phyloP scores from a whole-genome alignment of 768 basidiomycete species.

The Leccinum truebloodii region DNA sequence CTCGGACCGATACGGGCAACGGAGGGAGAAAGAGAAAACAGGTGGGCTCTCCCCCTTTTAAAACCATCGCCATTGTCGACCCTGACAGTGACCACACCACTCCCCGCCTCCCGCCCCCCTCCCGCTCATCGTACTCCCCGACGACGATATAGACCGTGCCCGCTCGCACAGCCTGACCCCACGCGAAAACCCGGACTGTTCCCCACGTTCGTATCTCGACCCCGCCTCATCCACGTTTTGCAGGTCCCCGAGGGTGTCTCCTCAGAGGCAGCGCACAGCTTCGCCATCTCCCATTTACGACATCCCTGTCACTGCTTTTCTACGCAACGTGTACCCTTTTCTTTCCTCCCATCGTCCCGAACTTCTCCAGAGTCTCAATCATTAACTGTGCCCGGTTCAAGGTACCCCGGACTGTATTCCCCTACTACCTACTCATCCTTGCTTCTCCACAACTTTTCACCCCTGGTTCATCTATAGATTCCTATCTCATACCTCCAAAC shows the following conservation, averaged over 20 bases:
- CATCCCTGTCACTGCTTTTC: constrained; percentile 23
- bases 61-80: constrained; percentile 15
- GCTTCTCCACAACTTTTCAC: constrained; percentile 21
- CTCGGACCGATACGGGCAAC: constrained; percentile 29
- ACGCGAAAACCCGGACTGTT: constrained; percentile 15
- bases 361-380: constrained; percentile 15
- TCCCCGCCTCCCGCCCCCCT: not conserved
- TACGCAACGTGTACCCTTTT: constrained; percentile 26
- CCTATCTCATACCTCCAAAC: constrained; percentile 25
- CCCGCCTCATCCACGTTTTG: constrained; percentile 29
- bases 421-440: constrained; percentile 14
- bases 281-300: constrained; percentile 26
- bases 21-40: constrained; percentile 18
- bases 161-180: constrained; percentile 4
- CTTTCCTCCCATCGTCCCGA: constrained; percentile 15
- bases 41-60: constrained; percentile 4
- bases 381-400: constrained; percentile 24
- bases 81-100: constrained; percentile 1
- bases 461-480: constrained; percentile 25
- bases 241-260: constrained; percentile 28
- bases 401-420: constrained; percentile 34
- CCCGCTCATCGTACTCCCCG: not conserved
- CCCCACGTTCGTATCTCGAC: constrained; percentile 27
- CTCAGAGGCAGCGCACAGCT: constrained; percentile 19
- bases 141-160: not conserved